Evolutionary conservation across 257 asterid species (phyloP).

Genomic region (Lavandula angustifolia): DNA sequence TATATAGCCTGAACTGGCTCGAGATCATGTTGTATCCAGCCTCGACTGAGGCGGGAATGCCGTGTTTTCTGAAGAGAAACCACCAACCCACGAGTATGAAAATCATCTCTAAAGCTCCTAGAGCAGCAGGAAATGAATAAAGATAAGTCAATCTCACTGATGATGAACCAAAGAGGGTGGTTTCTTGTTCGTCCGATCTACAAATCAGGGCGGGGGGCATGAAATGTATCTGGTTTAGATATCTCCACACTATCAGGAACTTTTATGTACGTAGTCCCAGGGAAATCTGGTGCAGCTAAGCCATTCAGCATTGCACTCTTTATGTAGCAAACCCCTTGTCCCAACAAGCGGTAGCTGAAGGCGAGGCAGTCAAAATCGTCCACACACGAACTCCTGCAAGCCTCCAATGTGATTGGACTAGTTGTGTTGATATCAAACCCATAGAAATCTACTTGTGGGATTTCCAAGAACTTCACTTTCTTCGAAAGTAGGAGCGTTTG

Average conservation of each 20-base stretch:
- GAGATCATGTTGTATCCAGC: constrained; percentile 54
- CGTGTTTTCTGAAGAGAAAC: constrained; percentile 46
- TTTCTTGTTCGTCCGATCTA: constrained; percentile 19
- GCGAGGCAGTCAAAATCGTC: constrained; percentile 48
- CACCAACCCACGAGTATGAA: constrained; percentile 50
- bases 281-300: constrained; percentile 47
- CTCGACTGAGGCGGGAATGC: constrained; percentile 49
- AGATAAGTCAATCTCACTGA: constrained; percentile 46
- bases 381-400: constrained; percentile 43
- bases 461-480: constrained; percentile 46
- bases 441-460: constrained; percentile 58
- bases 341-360: constrained; percentile 51
- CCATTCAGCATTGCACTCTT: constrained; percentile 65
- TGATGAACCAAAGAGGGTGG: constrained; percentile 31
- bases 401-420: constrained; percentile 33
- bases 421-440: constrained; percentile 57
- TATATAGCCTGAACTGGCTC: constrained; percentile 43
- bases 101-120: constrained; percentile 42
- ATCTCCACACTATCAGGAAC: constrained; percentile 42
- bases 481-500: constrained; percentile 17
- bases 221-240: constrained; percentile 38
- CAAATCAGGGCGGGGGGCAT: constrained; percentile 32
- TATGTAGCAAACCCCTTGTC: constrained; percentile 49
- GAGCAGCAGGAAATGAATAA: constrained; percentile 38
- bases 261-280: constrained; percentile 53